phyloP scores from a whole-genome alignment of 2,329 filamentous ascomycete species.

The Botryotinia convoluta region DNA sequence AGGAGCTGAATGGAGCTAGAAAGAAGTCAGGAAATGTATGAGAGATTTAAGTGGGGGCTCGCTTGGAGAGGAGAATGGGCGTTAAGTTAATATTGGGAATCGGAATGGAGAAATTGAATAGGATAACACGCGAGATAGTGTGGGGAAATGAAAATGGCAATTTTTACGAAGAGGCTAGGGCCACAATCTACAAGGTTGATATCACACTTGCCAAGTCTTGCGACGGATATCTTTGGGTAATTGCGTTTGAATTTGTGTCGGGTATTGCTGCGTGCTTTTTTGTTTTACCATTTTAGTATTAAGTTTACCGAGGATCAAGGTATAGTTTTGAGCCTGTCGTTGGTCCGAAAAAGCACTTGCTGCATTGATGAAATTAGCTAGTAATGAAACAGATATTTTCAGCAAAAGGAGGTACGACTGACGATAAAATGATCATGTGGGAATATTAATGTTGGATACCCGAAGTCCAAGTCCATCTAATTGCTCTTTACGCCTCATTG shows the following conservation, averaged over 20 bases:
- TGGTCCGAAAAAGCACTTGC: background rate
- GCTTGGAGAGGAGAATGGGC: too few species aligned
- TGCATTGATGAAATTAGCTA: background rate
- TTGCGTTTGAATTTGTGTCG: background rate
- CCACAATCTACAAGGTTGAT: background rate
- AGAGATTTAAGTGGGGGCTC: background rate
- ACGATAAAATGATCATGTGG: background rate
- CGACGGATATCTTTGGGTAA: too few species aligned
- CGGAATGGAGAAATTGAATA: background rate
- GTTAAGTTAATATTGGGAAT: background rate
- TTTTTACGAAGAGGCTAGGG: background rate
- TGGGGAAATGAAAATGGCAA: background rate
- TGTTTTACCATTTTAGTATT: background rate
- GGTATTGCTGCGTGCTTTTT: background rate
- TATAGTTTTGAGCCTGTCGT: too few species aligned
- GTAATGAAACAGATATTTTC: background rate
- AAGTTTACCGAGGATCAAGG: background rate
- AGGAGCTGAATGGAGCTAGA: background rate
- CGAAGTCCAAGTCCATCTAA: background rate
- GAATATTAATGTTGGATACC: background rate
- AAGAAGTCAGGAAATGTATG: background rate
- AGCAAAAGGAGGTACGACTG: background rate
- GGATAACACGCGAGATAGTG: background rate
- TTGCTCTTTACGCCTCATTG: too few species aligned
- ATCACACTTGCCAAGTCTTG: background rate